Evolutionary conservation across 2,329 filamentous ascomycete genomes (phyloP), one percentile per base, ranked within the genome.

Genomic region (Ploettnerulaceae sp.): DNA sequence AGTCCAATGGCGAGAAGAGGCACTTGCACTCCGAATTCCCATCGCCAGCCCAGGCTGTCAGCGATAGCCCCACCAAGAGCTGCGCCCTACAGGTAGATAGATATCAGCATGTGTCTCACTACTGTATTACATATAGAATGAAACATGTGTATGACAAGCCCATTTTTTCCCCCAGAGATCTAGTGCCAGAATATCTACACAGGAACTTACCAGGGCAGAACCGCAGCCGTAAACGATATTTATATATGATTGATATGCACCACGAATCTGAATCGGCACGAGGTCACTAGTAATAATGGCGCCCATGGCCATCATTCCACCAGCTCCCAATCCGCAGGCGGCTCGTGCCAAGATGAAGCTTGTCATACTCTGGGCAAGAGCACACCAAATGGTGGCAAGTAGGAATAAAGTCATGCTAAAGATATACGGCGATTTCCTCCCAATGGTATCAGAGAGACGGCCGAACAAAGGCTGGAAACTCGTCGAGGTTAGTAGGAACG

Each of bases 391-490:
- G 3, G 84, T 89, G 0, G 81, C 81, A 1, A 74, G 48, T 21
- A 77, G 65, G 55, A 90, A 88, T 7, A 86, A 67, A 9, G 70
- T 61, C n/a, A 84, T 71, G 1, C 77, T 76, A 8, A 74, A 72
- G 8, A 89, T 67, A 57, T 86, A 89, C 1, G 83, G 73, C 14
- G 72, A 68, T 49, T 82, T 85, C 34, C 86, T 71, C 8, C 86
- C 86, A 48, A 89, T 67, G 0, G 82, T 81, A 65, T 91, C 86
- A 1, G 84, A 89, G 1, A 89, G 63, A 2, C 86, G 76, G 3
- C 85, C 86, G 53, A 87, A 77, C 1, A 91, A 68, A 0, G 87
- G 86, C 65, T 89, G 83, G 47, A 88, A 83, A 18, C 82, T 79
- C 1, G 86, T 89, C 3, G 80, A 86, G 0, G 86, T 89, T 28